Base-by-base conservation (phyloP, 2,329 filamentous ascomycete genomes). In the Penicillium sp. region DNA sequence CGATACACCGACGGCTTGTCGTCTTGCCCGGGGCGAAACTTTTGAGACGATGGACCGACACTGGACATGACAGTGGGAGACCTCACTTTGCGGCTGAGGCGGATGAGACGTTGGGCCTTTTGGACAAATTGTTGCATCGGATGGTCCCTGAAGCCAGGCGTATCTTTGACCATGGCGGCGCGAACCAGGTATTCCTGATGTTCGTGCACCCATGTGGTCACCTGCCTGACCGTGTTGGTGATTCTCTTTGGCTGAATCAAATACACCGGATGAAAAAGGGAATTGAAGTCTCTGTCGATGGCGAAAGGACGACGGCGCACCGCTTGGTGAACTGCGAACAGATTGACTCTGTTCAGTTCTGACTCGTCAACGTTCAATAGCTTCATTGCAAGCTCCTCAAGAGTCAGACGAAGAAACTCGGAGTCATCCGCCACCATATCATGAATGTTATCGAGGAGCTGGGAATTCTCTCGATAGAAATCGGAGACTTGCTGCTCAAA, bases 161-260 rank as follows among this genome's bases (percentile, higher is more conserved):
- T 47, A 1, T 61, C 58, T 35, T 65, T 63, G 4, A 55, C 57
- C 49, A 61, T 60, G n/a, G 58, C 52, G 9, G 58, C 34, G 4
- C 50, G 54, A 27, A 68, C 51, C 8, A 68, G 59, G 33, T 62
- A 56, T 11, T 69, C 65, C 43, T 75, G 65, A 45, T 76, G 68
- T 45, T 83, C 72, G 42, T 79, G 74, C 24, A 81, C 69, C 81
- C 81, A 84, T 12, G 66, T 60, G 11, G 72, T 69, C 4, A 83
- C 80, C 18, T 69, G 68, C 35, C 77, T 68, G 7, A 82, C 67
- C 11, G 70, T 62, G 13, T 66, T 58, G 2, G 77, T 71, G 35
- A 80, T 72, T 25, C 71, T 63, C 49, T 75, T 77, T 4, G 80
- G 76, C 24, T 77, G 71, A 18, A 84, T 56, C 65, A 63, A 74